These are phyloP conservation scores for Bipolaris zeicola DNA, from an alignment of 2,329 filamentous ascomycete species.

Conservation along the genomic window DNA sequence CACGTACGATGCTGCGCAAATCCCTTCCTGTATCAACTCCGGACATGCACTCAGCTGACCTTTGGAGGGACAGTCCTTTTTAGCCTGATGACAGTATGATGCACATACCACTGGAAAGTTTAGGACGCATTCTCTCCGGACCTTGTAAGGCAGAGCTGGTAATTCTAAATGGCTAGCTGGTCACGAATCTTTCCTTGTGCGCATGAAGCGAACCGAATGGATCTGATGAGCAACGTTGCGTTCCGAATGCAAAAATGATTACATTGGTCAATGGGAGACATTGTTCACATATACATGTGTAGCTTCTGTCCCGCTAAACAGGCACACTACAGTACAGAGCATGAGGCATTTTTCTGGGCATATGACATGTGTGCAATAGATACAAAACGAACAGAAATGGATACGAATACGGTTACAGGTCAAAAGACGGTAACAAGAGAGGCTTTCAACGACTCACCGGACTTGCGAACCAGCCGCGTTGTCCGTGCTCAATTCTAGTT, in stretches of 20 bases:
- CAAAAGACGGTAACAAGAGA: not conserved
- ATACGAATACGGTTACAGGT: not conserved
- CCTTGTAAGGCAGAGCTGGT: not conserved
- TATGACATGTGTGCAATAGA: not conserved
- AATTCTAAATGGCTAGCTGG: not conserved
- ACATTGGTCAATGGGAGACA: not conserved
- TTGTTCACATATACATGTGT: slow-evolving; percentile 4
- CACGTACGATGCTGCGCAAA: not conserved
- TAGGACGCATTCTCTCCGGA: not conserved
- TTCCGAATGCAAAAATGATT: slow-evolving; percentile 1
- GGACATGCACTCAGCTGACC: not conserved
- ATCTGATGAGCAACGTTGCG: not conserved
- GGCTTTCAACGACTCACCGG: not conserved
- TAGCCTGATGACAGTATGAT: slow-evolving; percentile 4
- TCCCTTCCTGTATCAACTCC: not conserved
- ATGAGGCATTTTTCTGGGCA: not conserved
- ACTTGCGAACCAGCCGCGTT: not conserved
- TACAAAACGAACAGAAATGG: not conserved
- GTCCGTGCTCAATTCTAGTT: not conserved
- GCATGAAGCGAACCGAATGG: not conserved
- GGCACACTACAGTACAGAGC: not conserved
- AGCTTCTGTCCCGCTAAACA: not conserved
- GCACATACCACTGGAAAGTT: not conserved
- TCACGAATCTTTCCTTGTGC: not conserved
- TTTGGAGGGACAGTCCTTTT: not conserved